phyloP scores from a whole-genome alignment of 208 protist genomes.

The Crithidia brevicula region DNA sequence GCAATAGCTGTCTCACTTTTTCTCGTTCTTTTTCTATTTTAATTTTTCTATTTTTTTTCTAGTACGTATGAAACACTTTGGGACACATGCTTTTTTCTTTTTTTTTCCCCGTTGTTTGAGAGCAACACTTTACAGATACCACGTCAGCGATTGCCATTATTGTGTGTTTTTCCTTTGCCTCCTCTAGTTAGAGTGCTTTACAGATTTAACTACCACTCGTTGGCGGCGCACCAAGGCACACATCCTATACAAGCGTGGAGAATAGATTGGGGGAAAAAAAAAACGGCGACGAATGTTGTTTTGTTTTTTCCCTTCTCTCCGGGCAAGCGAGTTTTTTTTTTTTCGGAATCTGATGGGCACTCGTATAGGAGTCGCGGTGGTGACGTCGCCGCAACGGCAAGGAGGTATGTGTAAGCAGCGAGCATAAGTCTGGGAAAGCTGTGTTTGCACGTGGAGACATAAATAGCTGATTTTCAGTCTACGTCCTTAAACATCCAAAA shows the following conservation, averaged over 20 bases:
- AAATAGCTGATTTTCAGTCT: constrained; percentile 13
- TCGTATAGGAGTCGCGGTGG: neutral
- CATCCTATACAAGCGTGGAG: too few relatives aligned
- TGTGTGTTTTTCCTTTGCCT: constrained; percentile 3
- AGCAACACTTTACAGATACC: constrained; percentile 3
- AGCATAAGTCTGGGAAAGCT: constrained; percentile 16
- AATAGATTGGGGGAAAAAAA: too few relatives aligned
- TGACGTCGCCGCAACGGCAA: constrained; percentile 4
- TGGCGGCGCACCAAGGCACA: neutral
- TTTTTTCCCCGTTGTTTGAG: constrained; percentile 7
- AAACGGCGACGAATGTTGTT: too few relatives aligned
- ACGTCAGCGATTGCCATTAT: constrained; percentile 2
- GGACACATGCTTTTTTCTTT: constrained; percentile 6
- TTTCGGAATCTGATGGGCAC: neutral
- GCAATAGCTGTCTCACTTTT: neutral
- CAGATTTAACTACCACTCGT: constrained; percentile 8
- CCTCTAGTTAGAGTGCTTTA: constrained; percentile 6
- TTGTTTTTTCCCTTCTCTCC: neutral
- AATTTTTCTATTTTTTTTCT: constrained; percentile 27
- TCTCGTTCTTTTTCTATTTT: constrained; percentile 1
- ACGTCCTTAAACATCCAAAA: too few relatives aligned
- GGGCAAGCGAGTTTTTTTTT: neutral
- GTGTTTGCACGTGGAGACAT: constrained; percentile 9
- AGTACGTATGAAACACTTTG: constrained; percentile 6
- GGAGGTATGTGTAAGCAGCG: neutral